phyloP scores from a whole-genome alignment of 1,284 basidiomycete genomes.

The Phylloboletellus chloephorus region DNA sequence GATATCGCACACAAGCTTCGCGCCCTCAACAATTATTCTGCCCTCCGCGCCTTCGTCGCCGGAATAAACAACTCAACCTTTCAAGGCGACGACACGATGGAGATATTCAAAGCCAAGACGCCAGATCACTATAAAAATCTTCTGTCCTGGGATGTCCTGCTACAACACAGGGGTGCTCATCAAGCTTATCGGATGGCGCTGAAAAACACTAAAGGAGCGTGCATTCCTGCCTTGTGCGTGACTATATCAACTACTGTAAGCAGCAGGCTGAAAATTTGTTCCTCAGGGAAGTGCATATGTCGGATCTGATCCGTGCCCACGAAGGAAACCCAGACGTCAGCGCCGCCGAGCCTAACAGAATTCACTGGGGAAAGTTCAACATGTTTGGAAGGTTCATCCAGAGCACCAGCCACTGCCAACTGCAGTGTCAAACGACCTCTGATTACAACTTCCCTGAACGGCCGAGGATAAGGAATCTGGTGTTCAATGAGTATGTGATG shows the following conservation, averaged over 20 bases:
- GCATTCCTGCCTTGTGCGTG: conserved; percentile 70
- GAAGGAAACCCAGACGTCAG: conserved; percentile 69
- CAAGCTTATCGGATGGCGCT: conserved; percentile 75
- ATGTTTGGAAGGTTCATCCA: conserved; percentile 77
- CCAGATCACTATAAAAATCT: conserved; percentile 64
- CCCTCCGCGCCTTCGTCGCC: conserved; percentile 72
- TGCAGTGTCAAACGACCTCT: conserved; percentile 54
- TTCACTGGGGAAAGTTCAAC: conserved; percentile 84
- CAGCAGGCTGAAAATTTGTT: conserved; percentile 15
- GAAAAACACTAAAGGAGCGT: conserved; percentile 72
- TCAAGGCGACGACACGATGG: conserved; percentile 65
- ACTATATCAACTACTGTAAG: conserved; percentile 24
- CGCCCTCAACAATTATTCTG: conserved; percentile 73
- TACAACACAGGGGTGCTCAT: conserved; percentile 68
- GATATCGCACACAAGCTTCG: conserved; percentile 68
- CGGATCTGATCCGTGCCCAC: conserved; percentile 71
- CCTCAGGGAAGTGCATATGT: conserved; percentile 75
- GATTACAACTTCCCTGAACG: conserved; percentile 58
- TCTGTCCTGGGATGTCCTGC: conserved; percentile 70
- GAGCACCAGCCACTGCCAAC: conserved; percentile 63
- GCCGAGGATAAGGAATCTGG: conserved; percentile 44
- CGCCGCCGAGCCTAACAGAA: conserved; percentile 53
- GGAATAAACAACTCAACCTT: conserved; percentile 76
- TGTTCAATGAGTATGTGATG: conserved; percentile 54
- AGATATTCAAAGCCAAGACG: conserved; percentile 55